Base-by-base conservation (phyloP, 768 basidiomycete genomes). In the Tylopilus plumbeoviolaceoides region DNA sequence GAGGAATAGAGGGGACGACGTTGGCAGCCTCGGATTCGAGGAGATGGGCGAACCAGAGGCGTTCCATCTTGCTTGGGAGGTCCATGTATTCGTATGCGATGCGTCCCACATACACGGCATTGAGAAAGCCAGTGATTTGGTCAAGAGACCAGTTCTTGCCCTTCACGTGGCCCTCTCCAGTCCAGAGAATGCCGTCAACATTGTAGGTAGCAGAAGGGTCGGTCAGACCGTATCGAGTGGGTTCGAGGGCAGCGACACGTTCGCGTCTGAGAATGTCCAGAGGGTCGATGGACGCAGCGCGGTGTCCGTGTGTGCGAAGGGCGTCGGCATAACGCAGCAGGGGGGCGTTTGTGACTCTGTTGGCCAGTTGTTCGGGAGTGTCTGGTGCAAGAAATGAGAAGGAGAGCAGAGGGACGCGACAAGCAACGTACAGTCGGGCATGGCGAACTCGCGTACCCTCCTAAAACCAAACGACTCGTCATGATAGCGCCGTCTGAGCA, bases 21-120 rank as follows among this genome's bases (percentile, higher is more conserved):
- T 65, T 63, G 23, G 70, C 67, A 4, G 70, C 50, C 46, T 63
- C 63, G 12, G 69, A 84, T 70, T 97, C 94, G 9, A 97, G 76
- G 15, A 90, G 74, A 61, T 88, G 85, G 1, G 91, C 87, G 72
- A 94, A 94, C 91, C 91, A 95, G 6, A 89, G 75, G 0, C 91
- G 79, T 70, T 93, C 91, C 0, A 84, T 87, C 73, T 91, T 91
- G 53, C 81, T 85, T 0, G 88, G 85, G 12, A 89, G 87, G 68
- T 94, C 90, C 89, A 91, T 91, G 54, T 85, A 93, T 78, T 97
- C 94, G 63, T 94, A 91, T 1, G 89, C 93, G 59, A 97, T 91
- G 21, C 82, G 81, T 2, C 87, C 89, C 27, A 91, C 87, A 63
- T 97, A 97, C 1, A 89, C 78, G 1, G 73, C 70, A 50, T 85